Base-by-base conservation (phyloP, 208 protist species). In the Blastocrithidia nonstop region DNA sequence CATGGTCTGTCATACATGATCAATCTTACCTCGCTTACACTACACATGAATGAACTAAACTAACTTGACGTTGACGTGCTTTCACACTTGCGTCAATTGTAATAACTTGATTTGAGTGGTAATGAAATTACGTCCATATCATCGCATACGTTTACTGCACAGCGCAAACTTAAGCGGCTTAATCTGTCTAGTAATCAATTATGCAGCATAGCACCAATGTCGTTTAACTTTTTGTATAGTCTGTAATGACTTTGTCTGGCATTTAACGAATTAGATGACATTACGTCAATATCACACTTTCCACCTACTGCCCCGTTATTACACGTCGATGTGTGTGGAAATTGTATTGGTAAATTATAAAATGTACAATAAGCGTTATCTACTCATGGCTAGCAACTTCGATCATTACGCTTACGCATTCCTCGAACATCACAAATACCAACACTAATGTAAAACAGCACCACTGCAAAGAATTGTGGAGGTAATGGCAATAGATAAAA, bases 121-220 rank as follows among this genome's bases (percentile, higher is more conserved):
- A 90, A 90, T 43, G 81, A 90, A 42, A 53, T 90, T 6, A 31
- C 44, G 28, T 32, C 24, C 15, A 39, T 78, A 8, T 55, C 62
- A 26, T 42, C 33, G 47, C 47, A 55, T 6, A 24, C 49, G 9
- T 35, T 44, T 4, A 15, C 3, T 8, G 33, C 40, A 9, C 72
- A 84, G 9, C 26, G 38, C 4, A 39, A 53, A 5, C 52, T 90
- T 22, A 60, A 64, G 22, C 61, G 59, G 24, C 64, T 90, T 28
- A 90, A 90, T 39, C 43, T 86, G 6, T 82, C 74, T 4, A 83
- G 69, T 45, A 90, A 90, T 49, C 61, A 57, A 19, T 50, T 90
- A 19, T 42, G 29, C 3, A 24, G 17, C 2, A 29, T 90, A 0
- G 50, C 49, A 4, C 36, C 50, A 0, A 33, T 28, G 6, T 42